Conservation (phyloP, 495 filamentous ascomycete genomes). For the Podospora comata region DNA sequence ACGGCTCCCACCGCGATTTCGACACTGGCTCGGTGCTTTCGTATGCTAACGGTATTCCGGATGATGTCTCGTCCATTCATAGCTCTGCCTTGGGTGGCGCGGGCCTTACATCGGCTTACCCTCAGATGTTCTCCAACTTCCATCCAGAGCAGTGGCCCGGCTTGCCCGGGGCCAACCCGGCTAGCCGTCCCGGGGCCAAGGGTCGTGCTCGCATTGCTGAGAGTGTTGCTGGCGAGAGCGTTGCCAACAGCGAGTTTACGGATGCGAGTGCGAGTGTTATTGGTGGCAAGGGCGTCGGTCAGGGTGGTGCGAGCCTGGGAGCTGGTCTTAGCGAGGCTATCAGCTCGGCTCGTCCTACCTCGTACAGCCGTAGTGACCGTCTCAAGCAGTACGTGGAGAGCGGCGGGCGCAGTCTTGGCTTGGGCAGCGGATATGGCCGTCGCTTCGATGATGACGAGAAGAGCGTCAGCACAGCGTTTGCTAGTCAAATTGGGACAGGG, state of each 20-base stretch:
- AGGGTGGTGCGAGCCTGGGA: conserved; percentile 73
- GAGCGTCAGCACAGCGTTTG: conserved; percentile 93
- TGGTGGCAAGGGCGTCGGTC: conserved; percentile 64
- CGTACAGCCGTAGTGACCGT: conserved; percentile 53
- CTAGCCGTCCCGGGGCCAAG: conserved; percentile 48
- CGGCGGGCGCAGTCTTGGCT: conserved; percentile 50
- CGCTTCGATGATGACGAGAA: conserved; percentile 91
- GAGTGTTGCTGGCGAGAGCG: conserved; percentile 85
- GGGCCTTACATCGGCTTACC: conserved; percentile 73
- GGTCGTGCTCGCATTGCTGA: conserved; percentile 61
- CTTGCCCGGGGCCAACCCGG: conserved; percentile 64
- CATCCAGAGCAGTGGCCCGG: conserved; percentile 82
- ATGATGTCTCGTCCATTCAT: conserved; percentile 95
- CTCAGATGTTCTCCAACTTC: conserved; percentile 94
- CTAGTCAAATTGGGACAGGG: conserved; percentile 79
- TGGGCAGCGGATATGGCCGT: conserved; percentile 70
- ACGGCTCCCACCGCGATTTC: conserved; percentile 64
- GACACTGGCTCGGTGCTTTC: conserved; percentile 82
- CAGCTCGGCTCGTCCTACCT: conserved; percentile 40
- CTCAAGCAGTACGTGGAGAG: conserved; percentile 91
- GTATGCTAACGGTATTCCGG: conserved; percentile 69
- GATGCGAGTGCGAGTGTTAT: conserved; percentile 75
- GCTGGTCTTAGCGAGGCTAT: conserved; percentile 70
- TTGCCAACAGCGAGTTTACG: conserved; percentile 82
- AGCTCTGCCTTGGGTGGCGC: conserved; percentile 86